Percentiles rank a stretch among this genome's conserved stretches.
These are phyloP conservation scores for Malus hybrid DNA, from an alignment of 331 rosid species.

Conservation along the genomic window DNA sequence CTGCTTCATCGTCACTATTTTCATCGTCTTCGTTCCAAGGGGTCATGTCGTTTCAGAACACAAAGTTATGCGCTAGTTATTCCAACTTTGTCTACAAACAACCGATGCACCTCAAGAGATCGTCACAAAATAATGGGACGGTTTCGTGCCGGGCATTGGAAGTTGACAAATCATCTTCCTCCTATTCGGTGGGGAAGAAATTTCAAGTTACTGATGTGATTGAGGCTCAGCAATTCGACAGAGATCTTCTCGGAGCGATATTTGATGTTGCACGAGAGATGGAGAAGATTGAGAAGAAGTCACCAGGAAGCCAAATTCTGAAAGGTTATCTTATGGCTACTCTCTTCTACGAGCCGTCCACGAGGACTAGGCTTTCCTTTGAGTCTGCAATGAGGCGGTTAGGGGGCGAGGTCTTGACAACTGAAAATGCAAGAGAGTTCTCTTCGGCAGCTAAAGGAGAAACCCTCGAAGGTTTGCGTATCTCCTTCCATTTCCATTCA, in stretches of 20 bases:
- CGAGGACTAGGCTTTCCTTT: constrained; percentile 89
- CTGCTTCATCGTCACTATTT: constrained; percentile 40
- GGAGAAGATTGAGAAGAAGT: constrained; percentile 72
- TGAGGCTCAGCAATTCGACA: constrained; percentile 82
- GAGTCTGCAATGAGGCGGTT: constrained; percentile 96
- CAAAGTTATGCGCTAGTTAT: constrained; percentile 18
- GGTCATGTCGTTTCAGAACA: constrained; percentile 18
- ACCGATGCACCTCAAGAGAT: constrained; percentile 1
- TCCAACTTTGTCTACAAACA: constrained; percentile 14
- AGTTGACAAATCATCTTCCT: constrained; percentile 33
- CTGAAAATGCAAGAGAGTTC: constrained; percentile 90
- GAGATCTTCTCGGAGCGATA: constrained; percentile 24
- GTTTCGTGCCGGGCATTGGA: constrained; percentile 35
- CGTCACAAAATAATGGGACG: constrained; percentile 10
- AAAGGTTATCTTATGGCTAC: constrained; percentile 92
- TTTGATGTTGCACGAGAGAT: constrained; percentile 67
- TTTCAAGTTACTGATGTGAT: constrained; percentile 74
- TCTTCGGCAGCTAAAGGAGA: constrained; percentile 95
- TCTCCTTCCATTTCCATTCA: constrained; percentile 2
- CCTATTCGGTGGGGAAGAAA: constrained; percentile 42
- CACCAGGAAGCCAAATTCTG: constrained; percentile 61
- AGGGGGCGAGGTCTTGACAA: constrained; percentile 87
- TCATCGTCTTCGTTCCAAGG: constrained; percentile 34
- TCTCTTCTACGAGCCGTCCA: constrained; percentile 86
- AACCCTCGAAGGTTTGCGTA: constrained; percentile 74